These are phyloP conservation scores for Jimgerdemannia lactiflua DNA, from an alignment of 192 early-diverging fungal genomes.

Conservation along the genomic window DNA sequence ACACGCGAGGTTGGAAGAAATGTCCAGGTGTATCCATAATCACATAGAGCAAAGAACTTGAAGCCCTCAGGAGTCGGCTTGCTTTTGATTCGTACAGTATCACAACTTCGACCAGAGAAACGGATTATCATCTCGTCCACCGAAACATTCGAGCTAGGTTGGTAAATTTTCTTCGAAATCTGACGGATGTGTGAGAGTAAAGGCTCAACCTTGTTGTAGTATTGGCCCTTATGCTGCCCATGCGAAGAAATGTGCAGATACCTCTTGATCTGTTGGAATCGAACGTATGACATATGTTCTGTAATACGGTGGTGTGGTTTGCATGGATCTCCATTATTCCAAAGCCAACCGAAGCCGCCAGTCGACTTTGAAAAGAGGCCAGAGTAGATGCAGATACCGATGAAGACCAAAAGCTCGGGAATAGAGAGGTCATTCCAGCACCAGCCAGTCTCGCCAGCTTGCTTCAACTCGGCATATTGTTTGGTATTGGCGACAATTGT, in stretches of 20 bases:
- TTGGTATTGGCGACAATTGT: too few relatives aligned
- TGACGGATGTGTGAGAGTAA: conserved; percentile 8
- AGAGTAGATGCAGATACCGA: too few relatives aligned
- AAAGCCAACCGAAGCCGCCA: too few relatives aligned
- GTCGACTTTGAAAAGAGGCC: too few relatives aligned
- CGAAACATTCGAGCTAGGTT: conserved; percentile 19
- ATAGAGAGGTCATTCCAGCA: too few relatives aligned
- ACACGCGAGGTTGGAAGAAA: conserved; percentile 16
- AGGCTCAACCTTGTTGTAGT: conserved; percentile 17
- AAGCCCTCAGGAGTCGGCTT: conserved; percentile 28
- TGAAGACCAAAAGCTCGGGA: too few relatives aligned
- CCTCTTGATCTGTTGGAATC: too few relatives aligned
- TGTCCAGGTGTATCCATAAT: conserved; percentile 25
- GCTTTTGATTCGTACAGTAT: conserved; percentile 28
- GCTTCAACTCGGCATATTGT: too few relatives aligned
- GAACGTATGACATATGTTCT: too few relatives aligned
- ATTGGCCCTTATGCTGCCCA: not conserved
- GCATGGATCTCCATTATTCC: too few relatives aligned
- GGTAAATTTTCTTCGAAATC: conserved; percentile 15
- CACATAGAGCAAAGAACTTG: conserved; percentile 31
- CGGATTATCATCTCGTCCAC: conserved; percentile 25
- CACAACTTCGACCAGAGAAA: conserved; percentile 18
- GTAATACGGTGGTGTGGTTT: too few relatives aligned
- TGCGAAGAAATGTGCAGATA: not conserved
- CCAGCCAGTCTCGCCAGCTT: too few relatives aligned